A percentile compares a stretch with the other conserved stretches of the same genome.
These are phyloP conservation scores for Moricandia arvensis DNA, from an alignment of 345 rosid genomes.

Conservation along the genomic window DNA sequence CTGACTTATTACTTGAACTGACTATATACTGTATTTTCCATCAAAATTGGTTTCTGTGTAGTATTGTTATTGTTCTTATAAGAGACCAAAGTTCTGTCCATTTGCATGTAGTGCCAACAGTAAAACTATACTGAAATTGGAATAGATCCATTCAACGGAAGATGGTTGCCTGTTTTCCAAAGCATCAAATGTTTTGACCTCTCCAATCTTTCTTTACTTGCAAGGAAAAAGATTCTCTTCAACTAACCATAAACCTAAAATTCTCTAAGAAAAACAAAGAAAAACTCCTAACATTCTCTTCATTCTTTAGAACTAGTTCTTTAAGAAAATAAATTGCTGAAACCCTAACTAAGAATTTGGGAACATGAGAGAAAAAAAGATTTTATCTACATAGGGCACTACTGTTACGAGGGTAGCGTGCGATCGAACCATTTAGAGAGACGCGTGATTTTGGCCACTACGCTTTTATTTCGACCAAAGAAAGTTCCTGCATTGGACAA, in stretches of 20 bases:
- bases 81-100: not conserved
- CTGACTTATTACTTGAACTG: too few species aligned
- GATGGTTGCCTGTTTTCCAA: not conserved
- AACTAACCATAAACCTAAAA: slow-evolving; percentile 11
- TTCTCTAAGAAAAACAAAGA: not conserved
- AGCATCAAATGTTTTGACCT: slow-evolving; percentile 5
- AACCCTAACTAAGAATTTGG: slow-evolving; percentile 26
- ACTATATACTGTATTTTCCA: not conserved
- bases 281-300: not conserved
- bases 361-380: not conserved
- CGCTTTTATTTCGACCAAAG: slow-evolving; percentile 56
- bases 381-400: slow-evolving; percentile 45
- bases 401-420: slow-evolving; percentile 37
- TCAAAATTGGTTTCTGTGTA: not conserved
- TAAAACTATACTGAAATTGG: not conserved
- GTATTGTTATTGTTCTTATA: not conserved
- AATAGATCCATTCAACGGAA: not conserved
- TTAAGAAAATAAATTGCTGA: not conserved
- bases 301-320: slow-evolving; percentile 2
- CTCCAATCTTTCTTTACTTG: slow-evolving; percentile 19
- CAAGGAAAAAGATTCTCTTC: slow-evolving; percentile 16
- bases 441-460: slow-evolving; percentile 50
- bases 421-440: slow-evolving; percentile 57
- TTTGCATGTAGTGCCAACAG: not conserved
- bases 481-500: slow-evolving; percentile 64